These are phyloP conservation scores for Ephemerocybe angulata DNA, from an alignment of 768 basidiomycete species.

Conservation along the genomic window DNA sequence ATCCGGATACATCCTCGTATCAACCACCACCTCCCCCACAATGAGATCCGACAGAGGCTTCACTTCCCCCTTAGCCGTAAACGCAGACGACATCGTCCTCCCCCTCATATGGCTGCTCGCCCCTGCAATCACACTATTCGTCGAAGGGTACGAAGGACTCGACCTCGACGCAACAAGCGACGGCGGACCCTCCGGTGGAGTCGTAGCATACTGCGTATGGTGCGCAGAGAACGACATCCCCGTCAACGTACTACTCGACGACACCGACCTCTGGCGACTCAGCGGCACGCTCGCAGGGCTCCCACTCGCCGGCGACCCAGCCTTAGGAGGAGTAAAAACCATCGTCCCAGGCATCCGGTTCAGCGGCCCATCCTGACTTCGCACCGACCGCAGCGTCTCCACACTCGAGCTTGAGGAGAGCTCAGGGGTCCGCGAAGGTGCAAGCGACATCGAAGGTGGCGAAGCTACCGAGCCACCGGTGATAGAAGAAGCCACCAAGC, in stretches of 20 bases:
- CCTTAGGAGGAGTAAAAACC: constrained; percentile 15
- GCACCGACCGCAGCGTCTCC: constrained; percentile 5
- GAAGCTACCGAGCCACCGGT: background rate
- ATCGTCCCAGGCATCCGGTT: constrained; percentile 21
- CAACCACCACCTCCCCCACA: constrained; percentile 75
- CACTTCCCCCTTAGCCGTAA: constrained; percentile 60
- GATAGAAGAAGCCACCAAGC: background rate
- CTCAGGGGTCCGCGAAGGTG: background rate
- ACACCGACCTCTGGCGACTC: constrained; percentile 25
- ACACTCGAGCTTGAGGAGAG: constrained; percentile 3
- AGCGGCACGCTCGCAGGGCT: constrained; percentile 12
- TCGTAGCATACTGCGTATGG: background rate
- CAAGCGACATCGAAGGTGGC: background rate
- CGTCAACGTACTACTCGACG: constrained; percentile 23
- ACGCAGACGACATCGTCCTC: constrained; percentile 31
- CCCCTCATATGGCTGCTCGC: constrained; percentile 2
- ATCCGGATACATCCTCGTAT: constrained; percentile 73
- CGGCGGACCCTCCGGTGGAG: background rate
- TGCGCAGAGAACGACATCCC: constrained; percentile 12
- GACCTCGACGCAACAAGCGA: background rate
- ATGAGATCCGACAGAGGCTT: constrained; percentile 64
- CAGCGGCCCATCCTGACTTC: constrained; percentile 8
- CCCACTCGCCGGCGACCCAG: constrained; percentile 17
- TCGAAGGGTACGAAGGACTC: background rate
- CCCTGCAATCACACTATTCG: background rate